These are phyloP conservation scores for Fusarium pilosicola DNA, from an alignment of 2,329 filamentous ascomycete genomes.

Conservation along the genomic window DNA sequence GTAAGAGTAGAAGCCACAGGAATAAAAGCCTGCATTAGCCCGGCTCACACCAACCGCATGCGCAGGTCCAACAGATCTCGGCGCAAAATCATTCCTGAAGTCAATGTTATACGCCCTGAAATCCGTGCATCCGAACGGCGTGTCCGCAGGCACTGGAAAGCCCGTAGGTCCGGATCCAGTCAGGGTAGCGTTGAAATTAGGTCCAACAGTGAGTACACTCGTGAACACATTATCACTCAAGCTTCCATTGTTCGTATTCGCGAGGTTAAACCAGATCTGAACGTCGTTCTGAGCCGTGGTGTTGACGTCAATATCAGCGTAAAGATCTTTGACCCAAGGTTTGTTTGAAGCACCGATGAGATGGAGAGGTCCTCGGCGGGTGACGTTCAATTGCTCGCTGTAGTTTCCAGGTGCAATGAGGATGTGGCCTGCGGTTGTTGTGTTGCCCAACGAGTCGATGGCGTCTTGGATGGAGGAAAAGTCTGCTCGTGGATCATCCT, in stretches of 20 bases:
- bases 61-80: constrained; percentile 62
- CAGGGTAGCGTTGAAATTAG: constrained; percentile 69
- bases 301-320: constrained; percentile 58
- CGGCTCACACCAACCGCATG: constrained; percentile 69
- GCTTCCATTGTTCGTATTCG: constrained; percentile 54
- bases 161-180: constrained; percentile 72
- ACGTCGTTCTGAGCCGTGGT: constrained; percentile 56
- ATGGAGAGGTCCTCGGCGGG: constrained; percentile 68
- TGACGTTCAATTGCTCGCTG: constrained; percentile 73
- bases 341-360: constrained; percentile 65
- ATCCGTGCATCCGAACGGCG: constrained; percentile 70
- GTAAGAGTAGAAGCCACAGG: constrained; percentile 72
- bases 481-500: constrained; percentile 46
- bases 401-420: constrained; percentile 70
- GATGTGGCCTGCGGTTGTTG: constrained; percentile 51
- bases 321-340: constrained; percentile 47
- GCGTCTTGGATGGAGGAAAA: constrained; percentile 55
- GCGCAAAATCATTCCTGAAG: constrained; percentile 68
- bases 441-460: constrained; percentile 52
- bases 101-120: constrained; percentile 76
- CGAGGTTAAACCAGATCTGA: constrained; percentile 67
- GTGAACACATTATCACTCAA: constrained; percentile 71
- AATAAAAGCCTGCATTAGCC: constrained; percentile 75
- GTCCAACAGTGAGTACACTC: constrained; percentile 69
- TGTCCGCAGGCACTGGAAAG: constrained; percentile 66